Conservation (phyloP, 139 green algal species). For the Chlamydomonas sp. region DNA sequence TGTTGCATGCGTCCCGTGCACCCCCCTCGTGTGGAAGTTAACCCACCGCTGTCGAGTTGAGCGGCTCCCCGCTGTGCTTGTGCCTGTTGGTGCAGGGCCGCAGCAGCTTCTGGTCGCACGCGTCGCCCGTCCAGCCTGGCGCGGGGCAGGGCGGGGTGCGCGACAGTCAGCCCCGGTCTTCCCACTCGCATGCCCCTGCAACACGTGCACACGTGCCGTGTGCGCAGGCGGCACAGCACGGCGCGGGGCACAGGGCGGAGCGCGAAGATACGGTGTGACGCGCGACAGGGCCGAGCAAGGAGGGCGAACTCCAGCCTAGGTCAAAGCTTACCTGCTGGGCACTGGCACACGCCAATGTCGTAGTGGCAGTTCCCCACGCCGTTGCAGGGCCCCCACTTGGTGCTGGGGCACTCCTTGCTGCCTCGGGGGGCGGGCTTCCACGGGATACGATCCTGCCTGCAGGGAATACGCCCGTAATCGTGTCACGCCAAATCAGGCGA, state of each 20-base stretch:
- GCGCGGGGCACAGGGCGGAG: too few species aligned
- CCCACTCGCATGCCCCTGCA: too few species aligned
- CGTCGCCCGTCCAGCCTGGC: conserved; percentile 8
- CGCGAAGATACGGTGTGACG: too few species aligned
- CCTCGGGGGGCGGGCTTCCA: conserved; percentile 33
- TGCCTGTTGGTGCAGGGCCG: conserved; percentile 22
- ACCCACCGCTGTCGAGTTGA: not conserved
- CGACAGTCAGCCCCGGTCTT: too few species aligned
- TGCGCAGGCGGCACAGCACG: too few species aligned
- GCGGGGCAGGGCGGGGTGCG: not conserved
- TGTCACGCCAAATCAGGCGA: not conserved
- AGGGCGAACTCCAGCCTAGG: not conserved
- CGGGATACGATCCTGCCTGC: not conserved
- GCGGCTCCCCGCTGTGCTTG: not conserved
- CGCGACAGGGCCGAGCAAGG: too few species aligned
- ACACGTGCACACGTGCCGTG: too few species aligned
- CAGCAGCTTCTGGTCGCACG: not conserved
- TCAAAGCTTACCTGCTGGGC: conserved; percentile 10
- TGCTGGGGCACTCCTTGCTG: conserved; percentile 19
- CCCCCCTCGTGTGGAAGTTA: too few species aligned
- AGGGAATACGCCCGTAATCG: not conserved
- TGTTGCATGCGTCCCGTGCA: too few species aligned
- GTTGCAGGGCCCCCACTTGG: conserved; percentile 37
- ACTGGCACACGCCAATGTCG: conserved; percentile 34
- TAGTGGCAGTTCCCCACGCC: conserved; percentile 33